Base-by-base conservation (phyloP, 371 early-diverging fungal species). In the Lichtheimia hyalospora region DNA sequence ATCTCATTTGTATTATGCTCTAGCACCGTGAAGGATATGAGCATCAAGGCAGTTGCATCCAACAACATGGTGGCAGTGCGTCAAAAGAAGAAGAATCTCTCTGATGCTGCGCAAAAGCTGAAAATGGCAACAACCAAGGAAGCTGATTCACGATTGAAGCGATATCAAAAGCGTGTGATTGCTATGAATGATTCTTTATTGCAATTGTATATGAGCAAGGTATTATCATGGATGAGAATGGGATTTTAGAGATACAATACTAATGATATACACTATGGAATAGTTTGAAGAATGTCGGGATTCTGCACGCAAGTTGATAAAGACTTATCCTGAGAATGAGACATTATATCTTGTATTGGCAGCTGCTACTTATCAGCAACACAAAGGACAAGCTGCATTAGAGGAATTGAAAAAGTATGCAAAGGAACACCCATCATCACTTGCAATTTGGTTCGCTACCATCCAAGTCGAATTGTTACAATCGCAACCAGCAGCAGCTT, bases 171-270 rank as follows among this genome's bases (percentile, higher is more conserved):
- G 64, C 82, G 86, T 5, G 63, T 82, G 18, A 85, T 92, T 58
- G 77, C 81, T 15, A 77, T 87, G 76, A 92, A 92, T 67, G 88
- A 89, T 21, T 75, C 84, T 20, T 63, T 90, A 48, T 69, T 90
- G 52, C 73, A 76, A 21, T 66, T 89, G 12, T 83, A 84, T 64
- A 79, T 82, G 75, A 81, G 80, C 54, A 87, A 90, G 84, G 84
- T 83, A 66, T 41, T 5, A 4, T 28, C 41, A 15, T 46, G 46
- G n/a, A 34, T 34, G 28, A 28, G 6, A 28, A 3, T 5, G 34
- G 34, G 34, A 28, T 28, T n/a, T 8, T 1, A 34, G 34, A 8
- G 10, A 34, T 10, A 34, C 1, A 34, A 34, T 34, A 10, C 10
- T 34, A 10, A 34, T 10, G 10, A 34, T 10, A 34, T 34, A 13